phyloP scores from a whole-genome alignment of 768 basidiomycete genomes.

The Suillus paluster region DNA sequence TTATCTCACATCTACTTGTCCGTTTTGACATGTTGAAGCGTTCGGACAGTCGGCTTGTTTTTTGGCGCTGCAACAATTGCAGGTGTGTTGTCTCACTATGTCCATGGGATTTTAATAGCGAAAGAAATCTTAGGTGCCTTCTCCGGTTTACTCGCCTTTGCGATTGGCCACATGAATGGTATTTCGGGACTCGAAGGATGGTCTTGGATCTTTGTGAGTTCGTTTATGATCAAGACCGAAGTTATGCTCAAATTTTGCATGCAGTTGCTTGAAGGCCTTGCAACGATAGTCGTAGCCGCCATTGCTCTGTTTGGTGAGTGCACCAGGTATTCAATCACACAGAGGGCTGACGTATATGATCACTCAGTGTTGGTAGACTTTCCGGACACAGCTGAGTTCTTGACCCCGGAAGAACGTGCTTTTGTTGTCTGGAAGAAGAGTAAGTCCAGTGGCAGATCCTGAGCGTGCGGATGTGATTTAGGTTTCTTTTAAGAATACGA shows the following conservation, averaged over 20 bases:
- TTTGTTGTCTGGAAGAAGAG: no score
- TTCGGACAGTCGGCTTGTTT: constrained; percentile 52
- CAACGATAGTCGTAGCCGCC: constrained; percentile 60
- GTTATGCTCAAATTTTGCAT: constrained; percentile 5
- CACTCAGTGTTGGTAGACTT: constrained; percentile 64
- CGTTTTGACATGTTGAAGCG: constrained; percentile 1
- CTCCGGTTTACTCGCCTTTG: constrained; percentile 62
- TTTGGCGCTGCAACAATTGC: constrained; percentile 67
- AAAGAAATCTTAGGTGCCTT: constrained; percentile 46
- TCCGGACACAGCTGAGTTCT: constrained; percentile 59
- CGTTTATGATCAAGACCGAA: not conserved
- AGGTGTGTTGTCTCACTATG: constrained; percentile 31
- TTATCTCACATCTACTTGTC: not conserved
- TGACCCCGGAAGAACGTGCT: constrained; percentile 64
- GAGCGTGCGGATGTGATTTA: not conserved
- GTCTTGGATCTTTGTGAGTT: constrained; percentile 70
- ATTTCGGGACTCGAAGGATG: constrained; percentile 54
- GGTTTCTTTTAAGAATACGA: constrained; percentile 52
- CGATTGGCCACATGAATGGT: constrained; percentile 56
- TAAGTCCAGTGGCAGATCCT: constrained; percentile 29
- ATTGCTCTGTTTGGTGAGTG: constrained; percentile 53
- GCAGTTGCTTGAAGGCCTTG: constrained; percentile 59
- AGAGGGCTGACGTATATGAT: not conserved
- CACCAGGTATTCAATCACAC: not conserved
- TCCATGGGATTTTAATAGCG: not conserved